These are phyloP conservation scores for Heterobasidion occidentale DNA, from an alignment of 1,284 basidiomycete genomes.

Conservation along the genomic window DNA sequence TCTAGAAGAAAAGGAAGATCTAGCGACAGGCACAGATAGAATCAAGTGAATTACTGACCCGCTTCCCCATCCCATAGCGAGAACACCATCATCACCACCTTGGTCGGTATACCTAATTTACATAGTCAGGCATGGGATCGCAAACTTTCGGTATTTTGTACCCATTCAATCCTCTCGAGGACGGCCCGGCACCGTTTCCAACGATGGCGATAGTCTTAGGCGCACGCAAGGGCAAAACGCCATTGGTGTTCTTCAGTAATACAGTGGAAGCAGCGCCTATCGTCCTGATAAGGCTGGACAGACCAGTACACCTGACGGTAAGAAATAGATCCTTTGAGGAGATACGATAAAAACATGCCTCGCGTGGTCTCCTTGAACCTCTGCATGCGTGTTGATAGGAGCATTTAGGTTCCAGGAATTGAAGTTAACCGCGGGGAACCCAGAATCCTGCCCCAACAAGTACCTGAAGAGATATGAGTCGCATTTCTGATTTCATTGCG, in stretches of 20 bases:
- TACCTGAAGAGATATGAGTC: conserved; percentile 28
- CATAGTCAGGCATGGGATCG: conserved; percentile 19
- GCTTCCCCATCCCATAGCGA: conserved; percentile 56
- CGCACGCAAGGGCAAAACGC: conserved; percentile 48
- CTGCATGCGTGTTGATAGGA: conserved; percentile 39
- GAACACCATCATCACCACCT: conserved; percentile 23
- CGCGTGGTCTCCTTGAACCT: conserved; percentile 62
- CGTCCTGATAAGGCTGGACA: conserved; percentile 46
- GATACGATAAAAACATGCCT: conserved; percentile 25
- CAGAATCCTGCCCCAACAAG: conserved; percentile 50
- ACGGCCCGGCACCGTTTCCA: conserved; percentile 56
- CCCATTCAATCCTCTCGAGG: conserved; percentile 52
- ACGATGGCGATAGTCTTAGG: conserved; percentile 50
- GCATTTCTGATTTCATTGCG: not conserved
- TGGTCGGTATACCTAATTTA: conserved; percentile 15
- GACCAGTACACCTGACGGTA: not conserved
- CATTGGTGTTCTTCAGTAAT: conserved; percentile 62
- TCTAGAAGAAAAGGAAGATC: conserved; percentile 5
- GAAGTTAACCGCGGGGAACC: conserved; percentile 41
- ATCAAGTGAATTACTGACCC: conserved; percentile 22
- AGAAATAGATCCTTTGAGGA: not conserved
- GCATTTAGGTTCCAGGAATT: conserved; percentile 26
- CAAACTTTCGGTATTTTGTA: conserved; percentile 18
- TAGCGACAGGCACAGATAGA: not conserved
- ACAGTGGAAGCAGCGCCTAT: conserved; percentile 69